These are phyloP conservation scores for Sporodiniella umbellata DNA, from an alignment of 371 early-diverging fungal species.

Conservation along the genomic window DNA sequence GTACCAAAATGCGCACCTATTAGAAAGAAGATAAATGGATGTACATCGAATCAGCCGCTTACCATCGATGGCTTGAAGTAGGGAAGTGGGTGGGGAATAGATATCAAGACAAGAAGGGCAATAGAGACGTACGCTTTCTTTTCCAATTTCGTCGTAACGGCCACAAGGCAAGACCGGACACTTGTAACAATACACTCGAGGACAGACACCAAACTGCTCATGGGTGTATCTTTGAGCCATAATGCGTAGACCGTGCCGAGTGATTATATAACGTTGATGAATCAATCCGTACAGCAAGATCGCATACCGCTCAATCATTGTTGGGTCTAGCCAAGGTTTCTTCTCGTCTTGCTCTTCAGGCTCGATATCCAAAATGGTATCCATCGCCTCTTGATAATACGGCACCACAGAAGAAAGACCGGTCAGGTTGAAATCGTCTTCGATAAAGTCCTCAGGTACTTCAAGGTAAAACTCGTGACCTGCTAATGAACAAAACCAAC, in stretches of 20 bases:
- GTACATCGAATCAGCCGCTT: no score
- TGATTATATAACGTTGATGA: constrained; percentile 80
- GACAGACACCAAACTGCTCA: constrained; percentile 84
- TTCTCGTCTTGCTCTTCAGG: constrained; percentile 43
- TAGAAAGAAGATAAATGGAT: no score
- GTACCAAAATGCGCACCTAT: constrained; percentile 93
- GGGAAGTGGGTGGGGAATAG: constrained; percentile 76
- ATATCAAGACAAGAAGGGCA: constrained; percentile 87
- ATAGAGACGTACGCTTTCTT: constrained; percentile 69
- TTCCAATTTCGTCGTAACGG: constrained; percentile 66
- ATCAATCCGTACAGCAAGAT: constrained; percentile 77
- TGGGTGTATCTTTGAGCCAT: constrained; percentile 78
- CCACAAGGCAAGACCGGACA: constrained; percentile 85
- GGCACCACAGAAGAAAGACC: constrained; percentile 81
- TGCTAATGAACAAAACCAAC: constrained; percentile 84
- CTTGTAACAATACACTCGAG: constrained; percentile 74
- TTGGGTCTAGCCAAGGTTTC: constrained; percentile 31
- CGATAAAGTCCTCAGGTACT: constrained; percentile 85
- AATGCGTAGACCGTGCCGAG: constrained; percentile 71
- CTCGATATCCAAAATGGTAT: constrained; percentile 86
- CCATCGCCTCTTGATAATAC: constrained; percentile 79
- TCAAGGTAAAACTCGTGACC: constrained; percentile 87
- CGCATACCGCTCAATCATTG: constrained; percentile 51
- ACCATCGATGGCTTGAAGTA: constrained; percentile 43
- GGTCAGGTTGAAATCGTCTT: constrained; percentile 95